Base-by-base conservation (phyloP, 495 filamentous ascomycete genomes). In the Hypoxylon fuscum region DNA sequence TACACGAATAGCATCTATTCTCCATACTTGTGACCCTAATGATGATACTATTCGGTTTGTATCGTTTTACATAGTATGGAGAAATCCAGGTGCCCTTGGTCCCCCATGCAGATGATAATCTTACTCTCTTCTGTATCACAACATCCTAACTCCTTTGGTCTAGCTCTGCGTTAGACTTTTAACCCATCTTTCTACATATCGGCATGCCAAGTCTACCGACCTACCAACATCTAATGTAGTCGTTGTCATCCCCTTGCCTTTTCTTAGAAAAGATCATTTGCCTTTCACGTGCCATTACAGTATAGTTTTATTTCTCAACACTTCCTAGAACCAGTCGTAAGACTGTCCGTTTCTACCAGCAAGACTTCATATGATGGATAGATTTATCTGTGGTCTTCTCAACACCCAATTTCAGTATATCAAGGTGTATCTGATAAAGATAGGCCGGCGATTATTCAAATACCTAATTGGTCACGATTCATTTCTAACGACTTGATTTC, bases 81-180 rank as follows among this genome's bases (percentile, higher is more conserved):
- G 57, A 41, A 41, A 1, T 42, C 47, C 27, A 40, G 56, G 27
- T 35, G 41, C 21, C 47, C 40, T 35, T 52, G 50, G 51, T 66
- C 41, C 41, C 23, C 43, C 34, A 46, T 60, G 63, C 52, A 56
- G 63, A 61, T 66, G 15, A 23, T 57, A 66, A 66, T 66, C 50
- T 60, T 66, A 60, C 51, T 55, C 40, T 65, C 18, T 18, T 48
- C 20, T 51, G 31, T 37, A 22, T 43, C 55, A 22, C 44, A 21
- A 44, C 51, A 37, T 51, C 41, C 59, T 35, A 37, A n/a, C 25
- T 27, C 50, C 20, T 40, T 48, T 34, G 7, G 43, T 2, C 42
- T 38, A 17, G 12, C 21, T 31, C 38, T n/a, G 1, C 27, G 14
- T 48, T 29, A 43, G 48, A 49, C 23, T 49, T 8, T 51, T 27